These are phyloP conservation scores for Aspergillus nidulans DNA, from an alignment of 495 filamentous ascomycete genomes.

Conservation along the genomic window DNA sequence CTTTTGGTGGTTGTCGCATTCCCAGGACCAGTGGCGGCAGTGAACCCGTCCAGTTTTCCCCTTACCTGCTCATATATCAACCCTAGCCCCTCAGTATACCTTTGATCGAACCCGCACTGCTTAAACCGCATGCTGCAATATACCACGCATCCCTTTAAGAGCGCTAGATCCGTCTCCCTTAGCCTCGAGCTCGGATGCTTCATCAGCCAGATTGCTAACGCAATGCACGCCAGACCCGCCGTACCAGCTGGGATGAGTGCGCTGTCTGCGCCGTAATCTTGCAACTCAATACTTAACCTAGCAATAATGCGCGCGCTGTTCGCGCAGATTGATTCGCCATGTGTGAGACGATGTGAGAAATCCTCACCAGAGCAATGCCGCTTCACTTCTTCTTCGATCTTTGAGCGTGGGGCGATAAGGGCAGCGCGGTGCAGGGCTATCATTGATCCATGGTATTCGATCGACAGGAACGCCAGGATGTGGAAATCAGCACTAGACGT, in stretches of 20 bases:
- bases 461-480: slow-evolving; percentile 9
- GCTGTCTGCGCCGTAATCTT: not conserved
- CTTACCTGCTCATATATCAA: slow-evolving; percentile 9
- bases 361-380: slow-evolving; percentile 4
- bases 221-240: slow-evolving; percentile 9
- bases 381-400: not conserved
- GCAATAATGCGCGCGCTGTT: slow-evolving; percentile 16
- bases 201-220: slow-evolving; percentile 13
- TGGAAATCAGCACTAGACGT: slow-evolving; percentile 4
- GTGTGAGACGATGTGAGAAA: not conserved
- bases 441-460: slow-evolving; percentile 10
- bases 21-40: no score
- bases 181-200: slow-evolving; percentile 7
- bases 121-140: slow-evolving; percentile 2
- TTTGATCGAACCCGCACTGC: not conserved
- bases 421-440: slow-evolving; percentile 16
- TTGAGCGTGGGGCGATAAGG: slow-evolving; percentile 7
- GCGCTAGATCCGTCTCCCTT: slow-evolving; percentile 9
- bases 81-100: slow-evolving; percentile 3
- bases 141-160: slow-evolving; percentile 10
- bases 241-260: slow-evolving; percentile 5
- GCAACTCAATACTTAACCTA: slow-evolving; percentile 14
- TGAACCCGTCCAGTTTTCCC: not conserved
- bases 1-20: no score
- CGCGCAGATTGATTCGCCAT: slow-evolving; percentile 12